Evolutionary conservation across 306 rosid genomes (phyloP).

Genomic region (Prunus fruticosa): DNA sequence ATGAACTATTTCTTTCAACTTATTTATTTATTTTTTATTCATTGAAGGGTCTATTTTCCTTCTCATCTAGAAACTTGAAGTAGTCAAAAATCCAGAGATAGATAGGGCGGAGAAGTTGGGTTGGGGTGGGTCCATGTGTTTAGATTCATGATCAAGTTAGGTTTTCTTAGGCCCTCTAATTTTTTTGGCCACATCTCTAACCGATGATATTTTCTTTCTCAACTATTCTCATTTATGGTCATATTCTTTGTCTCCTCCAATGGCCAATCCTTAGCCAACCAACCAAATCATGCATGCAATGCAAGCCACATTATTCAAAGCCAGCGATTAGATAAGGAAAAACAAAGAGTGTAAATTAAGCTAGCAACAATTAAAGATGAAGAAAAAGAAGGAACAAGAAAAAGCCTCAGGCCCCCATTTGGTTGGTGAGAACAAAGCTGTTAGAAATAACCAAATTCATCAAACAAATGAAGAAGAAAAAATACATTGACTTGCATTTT

Average conservation of each 20-base stretch:
- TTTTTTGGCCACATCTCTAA: conserved; percentile 2
- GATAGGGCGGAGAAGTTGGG: not conserved
- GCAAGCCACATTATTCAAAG: not conserved
- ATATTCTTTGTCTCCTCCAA: not conserved
- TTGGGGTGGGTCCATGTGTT: conserved; percentile 1
- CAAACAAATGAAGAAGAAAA: not conserved
- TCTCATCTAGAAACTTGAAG: not conserved
- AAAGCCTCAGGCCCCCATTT: not conserved
- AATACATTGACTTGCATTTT: too few relatives aligned
- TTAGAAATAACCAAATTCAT: not conserved
- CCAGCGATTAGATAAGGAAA: not conserved
- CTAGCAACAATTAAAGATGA: not conserved
- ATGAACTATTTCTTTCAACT: too few relatives aligned
- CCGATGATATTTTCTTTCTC: not conserved
- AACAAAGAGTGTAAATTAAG: not conserved
- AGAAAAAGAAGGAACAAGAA: not conserved
- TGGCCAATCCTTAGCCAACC: not conserved
- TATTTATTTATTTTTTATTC: not conserved
- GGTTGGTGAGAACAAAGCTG: not conserved
- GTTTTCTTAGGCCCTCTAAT: not conserved
- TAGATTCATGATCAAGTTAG: not conserved
- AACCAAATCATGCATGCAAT: not conserved
- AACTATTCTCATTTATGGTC: conserved; percentile 2
- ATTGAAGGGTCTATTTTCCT: not conserved
- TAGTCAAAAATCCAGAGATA: conserved; percentile 12